phyloP scores from a whole-genome alignment of 2,329 filamentous ascomycete species.

The Gaeumannomyces sp. region DNA sequence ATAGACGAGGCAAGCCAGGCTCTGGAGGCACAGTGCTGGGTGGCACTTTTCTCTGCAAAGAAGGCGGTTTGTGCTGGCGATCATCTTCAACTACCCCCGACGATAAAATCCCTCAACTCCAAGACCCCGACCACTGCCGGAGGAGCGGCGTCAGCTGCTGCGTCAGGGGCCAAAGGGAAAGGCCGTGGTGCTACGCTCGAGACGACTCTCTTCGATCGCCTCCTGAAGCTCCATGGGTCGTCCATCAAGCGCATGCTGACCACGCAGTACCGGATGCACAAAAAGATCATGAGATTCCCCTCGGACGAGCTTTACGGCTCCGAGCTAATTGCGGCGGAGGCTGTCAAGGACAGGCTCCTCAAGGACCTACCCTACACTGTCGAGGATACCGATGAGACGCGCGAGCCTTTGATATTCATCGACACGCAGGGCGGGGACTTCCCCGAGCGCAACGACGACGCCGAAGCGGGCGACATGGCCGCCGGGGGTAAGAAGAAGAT shows the following conservation, averaged over 20 bases:
- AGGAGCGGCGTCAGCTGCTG: neutral
- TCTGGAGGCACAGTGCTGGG: constrained; percentile 95
- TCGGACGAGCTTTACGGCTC: constrained; percentile 82
- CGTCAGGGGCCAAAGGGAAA: constrained; percentile 19
- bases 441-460: constrained; percentile 71
- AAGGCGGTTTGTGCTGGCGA: constrained; percentile 92
- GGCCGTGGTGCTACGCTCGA: constrained; percentile 57
- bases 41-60: constrained; percentile 70
- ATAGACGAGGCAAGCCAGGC: constrained; percentile 97
- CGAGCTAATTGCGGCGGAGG: constrained; percentile 72
- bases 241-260: constrained; percentile 91
- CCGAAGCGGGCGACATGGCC: neutral
- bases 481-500: constrained; percentile 32
- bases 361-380: constrained; percentile 70
- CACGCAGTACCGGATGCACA: constrained; percentile 97
- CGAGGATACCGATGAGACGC: constrained; percentile 75
- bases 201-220: constrained; percentile 85
- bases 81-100: constrained; percentile 88
- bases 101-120: constrained; percentile 72
- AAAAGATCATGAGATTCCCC: constrained; percentile 90
- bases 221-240: constrained; percentile 74
- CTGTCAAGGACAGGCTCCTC: constrained; percentile 69
- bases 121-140: constrained; percentile 23
- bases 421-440: constrained; percentile 96
- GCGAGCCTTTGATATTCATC: constrained; percentile 83